These are phyloP conservation scores for Cicer judaicum DNA, from an alignment of 306 rosid genomes.

Conservation along the genomic window DNA sequence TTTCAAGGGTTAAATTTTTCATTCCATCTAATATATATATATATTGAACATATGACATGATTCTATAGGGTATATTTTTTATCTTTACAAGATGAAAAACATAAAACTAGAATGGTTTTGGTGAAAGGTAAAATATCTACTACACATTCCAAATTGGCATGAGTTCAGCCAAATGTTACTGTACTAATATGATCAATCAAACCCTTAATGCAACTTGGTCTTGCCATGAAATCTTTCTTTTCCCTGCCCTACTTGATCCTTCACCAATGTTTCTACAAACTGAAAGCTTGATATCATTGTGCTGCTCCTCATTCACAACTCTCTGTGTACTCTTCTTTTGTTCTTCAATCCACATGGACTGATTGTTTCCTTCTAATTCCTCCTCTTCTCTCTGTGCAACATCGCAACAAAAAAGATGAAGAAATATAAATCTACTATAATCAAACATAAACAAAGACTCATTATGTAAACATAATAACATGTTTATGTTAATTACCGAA, in stretches of 20 bases:
- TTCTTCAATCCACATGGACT: conserved; percentile 62
- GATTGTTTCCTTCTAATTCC: conserved; percentile 64
- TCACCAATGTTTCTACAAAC: conserved; percentile 73
- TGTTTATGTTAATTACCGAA: conserved; percentile 61
- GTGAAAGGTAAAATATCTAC: conserved; percentile 43
- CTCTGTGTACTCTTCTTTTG: conserved; percentile 67
- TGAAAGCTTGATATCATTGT: conserved; percentile 68
- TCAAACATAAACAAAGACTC: conserved; percentile 26
- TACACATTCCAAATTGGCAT: conserved; percentile 40
- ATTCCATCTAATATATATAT: conserved; percentile 51
- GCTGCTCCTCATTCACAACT: conserved; percentile 68
- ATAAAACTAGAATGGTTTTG: conserved; percentile 38
- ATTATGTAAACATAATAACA: conserved; percentile 14
- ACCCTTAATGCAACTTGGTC: conserved; percentile 94
- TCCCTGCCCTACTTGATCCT: conserved; percentile 76
- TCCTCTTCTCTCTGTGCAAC: conserved; percentile 84
- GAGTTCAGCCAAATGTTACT: conserved; percentile 33
- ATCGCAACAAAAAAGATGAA: conserved; percentile 20
- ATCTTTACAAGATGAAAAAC: conserved; percentile 60
- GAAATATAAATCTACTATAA: conserved; percentile 29
- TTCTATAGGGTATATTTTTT: conserved; percentile 43
- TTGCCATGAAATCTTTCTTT: conserved; percentile 98
- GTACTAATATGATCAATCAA: conserved; percentile 50
- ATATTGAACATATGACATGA: conserved; percentile 52
- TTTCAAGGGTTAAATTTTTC: conserved; percentile 49